Conservation (phyloP, 768 basidiomycete genomes). For the Cubamyces lactineus region DNA sequence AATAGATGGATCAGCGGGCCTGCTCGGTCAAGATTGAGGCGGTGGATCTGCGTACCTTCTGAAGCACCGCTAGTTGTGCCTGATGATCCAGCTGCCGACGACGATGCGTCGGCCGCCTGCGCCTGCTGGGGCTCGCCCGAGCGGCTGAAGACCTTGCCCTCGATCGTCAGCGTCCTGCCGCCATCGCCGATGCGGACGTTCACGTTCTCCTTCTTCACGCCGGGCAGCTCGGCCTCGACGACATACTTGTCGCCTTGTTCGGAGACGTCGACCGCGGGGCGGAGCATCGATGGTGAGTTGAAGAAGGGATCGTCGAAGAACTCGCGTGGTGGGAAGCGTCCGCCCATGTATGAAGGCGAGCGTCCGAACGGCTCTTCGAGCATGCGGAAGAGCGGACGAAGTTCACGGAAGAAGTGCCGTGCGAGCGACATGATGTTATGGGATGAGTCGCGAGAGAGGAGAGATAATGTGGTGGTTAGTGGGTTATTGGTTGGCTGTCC, state of each 20-base stretch:
- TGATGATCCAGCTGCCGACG: constrained; percentile 12
- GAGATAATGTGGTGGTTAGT: not conserved
- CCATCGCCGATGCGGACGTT: constrained; percentile 71
- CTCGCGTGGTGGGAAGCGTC: constrained; percentile 39
- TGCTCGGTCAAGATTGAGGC: not conserved
- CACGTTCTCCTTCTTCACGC: constrained; percentile 76
- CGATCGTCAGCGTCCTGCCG: constrained; percentile 71
- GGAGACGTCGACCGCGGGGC: constrained; percentile 68
- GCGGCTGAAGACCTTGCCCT: constrained; percentile 55
- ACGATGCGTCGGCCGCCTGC: constrained; percentile 5
- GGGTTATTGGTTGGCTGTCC: not conserved
- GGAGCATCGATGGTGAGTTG: constrained; percentile 34
- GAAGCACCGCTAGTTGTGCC: constrained; percentile 29
- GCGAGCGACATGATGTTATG: constrained; percentile 31
- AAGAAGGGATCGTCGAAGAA: constrained; percentile 58
- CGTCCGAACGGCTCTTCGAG: constrained; percentile 70
- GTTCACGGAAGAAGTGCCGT: constrained; percentile 55
- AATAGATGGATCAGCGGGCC: constrained; percentile 3
- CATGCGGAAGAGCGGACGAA: constrained; percentile 75
- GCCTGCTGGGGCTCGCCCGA: constrained; percentile 25
- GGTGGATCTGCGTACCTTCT: constrained; percentile 35
- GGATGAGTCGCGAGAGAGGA: not conserved
- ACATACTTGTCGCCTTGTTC: constrained; percentile 69
- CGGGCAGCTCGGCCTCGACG: constrained; percentile 78
- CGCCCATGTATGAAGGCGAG: constrained; percentile 28